A percentile compares a stretch with the other conserved stretches of the same genome.
These are phyloP conservation scores for Aspergillus fumigatiaffinis DNA, from an alignment of 2,329 filamentous ascomycete genomes.

Conservation along the genomic window DNA sequence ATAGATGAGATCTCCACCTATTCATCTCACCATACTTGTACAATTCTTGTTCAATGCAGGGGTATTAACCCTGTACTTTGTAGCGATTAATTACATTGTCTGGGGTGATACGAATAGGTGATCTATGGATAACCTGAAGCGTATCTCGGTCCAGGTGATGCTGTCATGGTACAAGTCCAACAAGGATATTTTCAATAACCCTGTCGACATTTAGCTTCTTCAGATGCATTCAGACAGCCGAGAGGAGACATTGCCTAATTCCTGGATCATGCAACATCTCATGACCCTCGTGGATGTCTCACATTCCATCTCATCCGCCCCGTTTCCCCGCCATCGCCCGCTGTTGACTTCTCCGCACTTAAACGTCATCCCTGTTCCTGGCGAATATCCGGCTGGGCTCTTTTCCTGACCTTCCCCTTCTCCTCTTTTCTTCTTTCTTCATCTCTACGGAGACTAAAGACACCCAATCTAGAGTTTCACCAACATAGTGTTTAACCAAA, in stretches of 20 bases:
- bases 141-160: background rate
- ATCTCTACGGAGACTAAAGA: background rate
- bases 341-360: background rate
- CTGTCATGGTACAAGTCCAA: background rate
- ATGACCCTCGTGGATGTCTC: background rate
- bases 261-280: background rate
- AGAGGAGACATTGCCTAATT: too few species aligned
- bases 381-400: background rate
- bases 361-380: conserved; percentile 19
- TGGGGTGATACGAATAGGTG: background rate
- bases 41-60: background rate
- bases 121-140: background rate
- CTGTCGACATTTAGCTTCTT: background rate
- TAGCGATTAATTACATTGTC: too few species aligned
- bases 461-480: background rate
- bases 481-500: background rate
- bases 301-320: background rate
- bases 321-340: background rate
- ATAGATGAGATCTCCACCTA: background rate
- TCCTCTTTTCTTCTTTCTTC: conserved; percentile 1
- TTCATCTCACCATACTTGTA: background rate
- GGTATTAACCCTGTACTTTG: background rate
- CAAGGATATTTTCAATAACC: background rate
- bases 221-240: background rate
- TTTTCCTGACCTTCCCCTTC: conserved; percentile 4